Base-by-base conservation (phyloP, 73 alveolate species). In the Paraurostyla sp. region DNA sequence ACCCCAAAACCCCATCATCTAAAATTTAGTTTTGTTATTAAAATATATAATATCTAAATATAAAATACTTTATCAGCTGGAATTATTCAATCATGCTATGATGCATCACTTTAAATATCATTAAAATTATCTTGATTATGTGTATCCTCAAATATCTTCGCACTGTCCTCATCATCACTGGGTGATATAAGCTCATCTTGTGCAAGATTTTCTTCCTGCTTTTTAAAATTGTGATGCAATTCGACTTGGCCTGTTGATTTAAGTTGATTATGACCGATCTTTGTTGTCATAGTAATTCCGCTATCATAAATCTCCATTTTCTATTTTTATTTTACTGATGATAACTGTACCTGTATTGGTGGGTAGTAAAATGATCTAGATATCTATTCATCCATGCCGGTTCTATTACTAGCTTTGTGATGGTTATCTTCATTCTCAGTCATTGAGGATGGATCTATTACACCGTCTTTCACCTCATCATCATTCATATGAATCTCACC, bases 231-330 rank as follows among this genome's bases (percentile, higher is more conserved):
- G n/a, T n/a, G n/a, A n/a, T n/a, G n/a, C n/a, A n/a, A n/a, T n/a
- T n/a, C n/a, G n/a, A n/a, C n/a, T n/a, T n/a, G n/a, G n/a, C n/a
- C n/a, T n/a, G n/a, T n/a, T n/a, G n/a, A n/a, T n/a, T n/a, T n/a
- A n/a, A n/a, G n/a, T n/a, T n/a, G n/a, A n/a, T n/a, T n/a, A n/a
- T n/a, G n/a, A n/a, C n/a, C n/a, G n/a, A n/a, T n/a, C n/a, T n/a
- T n/a, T n/a, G n/a, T n/a, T n/a, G n/a, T n/a, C n/a, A n/a, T n/a
- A 6, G 32, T 65, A 25, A 65, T 2, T 2, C 60, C 35, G 42
- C 23, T 65, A 65, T 65, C 82, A 40, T 65, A 65, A 38, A 73
- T 73, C 27, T 73, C 86, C 86, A 73, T 73, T 73, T 73, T 73
- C 86, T 73, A 49, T 33, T n/a, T n/a, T n/a, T n/a, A 45, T 32